Percentiles rank a stretch among this genome's conserved stretches.
These are phyloP conservation scores for Venturia asperata DNA, from an alignment of 2,329 filamentous ascomycete species.

Conservation along the genomic window DNA sequence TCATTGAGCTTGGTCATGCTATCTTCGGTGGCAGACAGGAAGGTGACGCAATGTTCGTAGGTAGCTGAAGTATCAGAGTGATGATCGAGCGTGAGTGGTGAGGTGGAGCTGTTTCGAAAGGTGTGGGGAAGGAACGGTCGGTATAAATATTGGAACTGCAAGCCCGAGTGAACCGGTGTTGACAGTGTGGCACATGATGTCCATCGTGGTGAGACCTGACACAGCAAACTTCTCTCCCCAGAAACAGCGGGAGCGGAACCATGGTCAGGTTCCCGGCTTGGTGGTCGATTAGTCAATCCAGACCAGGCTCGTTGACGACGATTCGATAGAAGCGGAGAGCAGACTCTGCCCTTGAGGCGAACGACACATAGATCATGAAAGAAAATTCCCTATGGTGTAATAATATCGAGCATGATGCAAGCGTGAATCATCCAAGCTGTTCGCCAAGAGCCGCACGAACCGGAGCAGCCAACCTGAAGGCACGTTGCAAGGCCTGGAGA, in stretches of 20 bases:
- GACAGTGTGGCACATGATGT: background rate
- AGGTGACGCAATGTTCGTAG: background rate
- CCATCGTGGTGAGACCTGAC: background rate
- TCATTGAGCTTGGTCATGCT: slow-evolving; percentile 40
- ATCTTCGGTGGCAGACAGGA: too few species aligned
- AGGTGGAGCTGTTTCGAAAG: background rate
- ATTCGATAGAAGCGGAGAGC: background rate
- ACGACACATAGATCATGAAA: slow-evolving; percentile 11
- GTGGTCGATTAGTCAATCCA: slow-evolving; percentile 13
- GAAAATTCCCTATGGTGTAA: slow-evolving; percentile 11
- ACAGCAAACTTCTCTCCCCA: background rate
- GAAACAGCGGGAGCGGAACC: slow-evolving; percentile 12
- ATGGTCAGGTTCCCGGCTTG: background rate
- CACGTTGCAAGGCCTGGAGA: background rate
- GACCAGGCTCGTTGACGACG: slow-evolving; percentile 3
- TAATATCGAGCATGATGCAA: slow-evolving; percentile 14
- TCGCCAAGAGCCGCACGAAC: slow-evolving; percentile 11
- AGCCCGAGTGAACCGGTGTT: background rate
- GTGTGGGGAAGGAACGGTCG: background rate
- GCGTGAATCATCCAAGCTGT: background rate
- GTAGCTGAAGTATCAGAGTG: background rate
- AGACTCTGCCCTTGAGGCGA: background rate
- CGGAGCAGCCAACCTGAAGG: background rate
- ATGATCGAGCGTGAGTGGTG: background rate
- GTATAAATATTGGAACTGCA: slow-evolving; percentile 1